Evolutionary conservation across 257 asterid species (phyloP).

Genomic region (Fraxinus pennsylvanica): DNA sequence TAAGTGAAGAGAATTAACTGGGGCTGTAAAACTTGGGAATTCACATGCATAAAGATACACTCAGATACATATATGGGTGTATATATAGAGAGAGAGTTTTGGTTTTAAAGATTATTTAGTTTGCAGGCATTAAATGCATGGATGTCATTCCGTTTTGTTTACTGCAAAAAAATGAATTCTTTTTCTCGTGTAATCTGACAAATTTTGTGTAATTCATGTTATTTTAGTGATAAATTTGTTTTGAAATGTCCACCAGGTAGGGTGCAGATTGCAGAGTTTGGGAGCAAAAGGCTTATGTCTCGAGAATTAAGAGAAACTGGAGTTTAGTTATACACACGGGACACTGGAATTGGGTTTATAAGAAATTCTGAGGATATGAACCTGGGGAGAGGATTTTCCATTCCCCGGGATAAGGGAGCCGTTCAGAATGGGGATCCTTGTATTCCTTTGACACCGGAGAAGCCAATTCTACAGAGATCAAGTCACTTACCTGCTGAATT

Average conservation of each 20-base stretch:
- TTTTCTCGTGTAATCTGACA: constrained; percentile 26
- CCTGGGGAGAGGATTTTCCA: constrained; percentile 50
- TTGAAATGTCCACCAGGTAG: constrained; percentile 28
- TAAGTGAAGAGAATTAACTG: constrained; percentile 14
- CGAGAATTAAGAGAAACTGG: constrained; percentile 18
- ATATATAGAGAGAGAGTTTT: constrained; percentile 4
- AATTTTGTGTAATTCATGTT: constrained; percentile 14
- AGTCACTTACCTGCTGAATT: constrained; percentile 24
- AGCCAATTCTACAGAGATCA: constrained; percentile 34
- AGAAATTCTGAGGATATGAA: constrained; percentile 40
- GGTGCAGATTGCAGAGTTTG: constrained; percentile 15
- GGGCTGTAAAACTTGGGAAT: constrained; percentile 31
- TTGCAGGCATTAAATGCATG: constrained; percentile 39
- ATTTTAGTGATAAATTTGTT: constrained; percentile 3
- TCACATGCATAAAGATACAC: constrained; percentile 5
- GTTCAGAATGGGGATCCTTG: constrained; percentile 40
- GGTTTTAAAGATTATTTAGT: constrained; percentile 29
- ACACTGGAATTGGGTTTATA: constrained; percentile 10
- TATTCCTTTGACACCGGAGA: constrained; percentile 55
- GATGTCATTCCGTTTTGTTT: constrained; percentile 27
- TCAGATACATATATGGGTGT: not conserved
- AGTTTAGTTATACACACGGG: constrained; percentile 5
- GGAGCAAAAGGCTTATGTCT: constrained; percentile 1
- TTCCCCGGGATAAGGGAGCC: constrained; percentile 42
- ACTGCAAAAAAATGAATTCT: constrained; percentile 32